A percentile compares a stretch with the other conserved stretches of the same genome.
phyloP scores from a whole-genome alignment of 2,329 filamentous ascomycete species.

The Cercospora sp. region DNA sequence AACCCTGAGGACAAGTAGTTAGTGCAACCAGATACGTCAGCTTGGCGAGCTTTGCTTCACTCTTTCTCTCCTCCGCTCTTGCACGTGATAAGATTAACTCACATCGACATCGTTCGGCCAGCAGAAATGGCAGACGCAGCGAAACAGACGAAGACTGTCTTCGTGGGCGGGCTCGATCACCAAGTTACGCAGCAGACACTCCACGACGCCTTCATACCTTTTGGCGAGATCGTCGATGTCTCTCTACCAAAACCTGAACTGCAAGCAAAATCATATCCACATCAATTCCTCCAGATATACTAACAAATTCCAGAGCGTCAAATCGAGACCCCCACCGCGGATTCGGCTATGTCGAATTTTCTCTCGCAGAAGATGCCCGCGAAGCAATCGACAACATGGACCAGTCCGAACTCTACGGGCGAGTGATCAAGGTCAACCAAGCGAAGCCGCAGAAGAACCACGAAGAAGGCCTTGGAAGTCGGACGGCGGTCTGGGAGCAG shows the following conservation, averaged over 20 bases:
- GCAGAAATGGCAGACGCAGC: conserved; percentile 74
- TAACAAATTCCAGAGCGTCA: conserved; percentile 50
- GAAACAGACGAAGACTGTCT: conserved; percentile 76
- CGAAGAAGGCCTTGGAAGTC: conserved; percentile 85
- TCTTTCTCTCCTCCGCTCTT: conserved; percentile 3
- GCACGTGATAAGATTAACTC: conserved; percentile 1
- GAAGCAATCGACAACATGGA: conserved; percentile 99
- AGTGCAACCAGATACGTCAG: conserved; percentile 7
- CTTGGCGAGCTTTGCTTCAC: conserved; percentile 8
- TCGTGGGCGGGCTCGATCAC: conserved; percentile 84
- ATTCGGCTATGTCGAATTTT: conserved; percentile 96
- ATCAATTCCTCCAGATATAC: not conserved
- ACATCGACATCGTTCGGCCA: not conserved
- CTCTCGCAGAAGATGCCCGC: conserved; percentile 78
- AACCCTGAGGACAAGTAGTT: conserved; percentile 9
- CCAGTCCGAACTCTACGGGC: conserved; percentile 89
- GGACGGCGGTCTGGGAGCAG: conserved; percentile 96
- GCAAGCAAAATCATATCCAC: conserved; percentile 35
- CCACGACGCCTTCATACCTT: conserved; percentile 90
- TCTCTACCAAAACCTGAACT: conserved; percentile 84
- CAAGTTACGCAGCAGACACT: conserved; percentile 73
- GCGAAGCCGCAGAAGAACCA: conserved; percentile 90
- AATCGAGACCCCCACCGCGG: conserved; percentile 79
- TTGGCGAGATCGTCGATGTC: conserved; percentile 92
- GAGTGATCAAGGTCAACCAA: conserved; percentile 85